Conservation (phyloP, 2,329 filamentous ascomycete species). For the Trichoderma gracile region DNA sequence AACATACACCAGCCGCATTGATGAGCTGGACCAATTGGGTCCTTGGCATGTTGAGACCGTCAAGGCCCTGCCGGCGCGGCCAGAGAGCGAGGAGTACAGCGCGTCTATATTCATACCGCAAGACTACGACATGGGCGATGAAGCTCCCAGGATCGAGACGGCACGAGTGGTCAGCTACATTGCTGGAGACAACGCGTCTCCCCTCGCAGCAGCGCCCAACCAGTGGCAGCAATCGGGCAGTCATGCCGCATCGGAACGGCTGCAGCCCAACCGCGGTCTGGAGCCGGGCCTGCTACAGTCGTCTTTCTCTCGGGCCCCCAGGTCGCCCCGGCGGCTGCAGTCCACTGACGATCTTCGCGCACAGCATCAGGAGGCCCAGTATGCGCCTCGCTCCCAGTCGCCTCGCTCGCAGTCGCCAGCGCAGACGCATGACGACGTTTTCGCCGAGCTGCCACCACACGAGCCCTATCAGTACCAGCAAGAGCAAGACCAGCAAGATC, state of each 20-base stretch:
- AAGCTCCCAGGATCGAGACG: constrained; percentile 46
- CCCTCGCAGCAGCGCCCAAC: constrained; percentile 1
- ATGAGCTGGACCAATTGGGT: constrained; percentile 75
- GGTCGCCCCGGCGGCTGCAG: constrained; percentile 40
- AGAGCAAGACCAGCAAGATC: background rate
- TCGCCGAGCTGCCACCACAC: constrained; percentile 9
- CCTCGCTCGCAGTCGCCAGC: constrained; percentile 54
- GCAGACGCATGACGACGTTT: constrained; percentile 31
- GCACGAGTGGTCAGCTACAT: constrained; percentile 53
- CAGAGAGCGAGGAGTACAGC: constrained; percentile 53
- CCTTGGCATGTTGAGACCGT: constrained; percentile 55
- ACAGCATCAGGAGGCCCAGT: constrained; percentile 55
- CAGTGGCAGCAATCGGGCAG: constrained; percentile 27
- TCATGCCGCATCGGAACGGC: constrained; percentile 30
- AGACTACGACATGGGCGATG: background rate
- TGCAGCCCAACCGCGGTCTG: constrained; percentile 33
- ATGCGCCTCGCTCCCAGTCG: constrained; percentile 71
- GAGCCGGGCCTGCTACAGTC: constrained; percentile 48
- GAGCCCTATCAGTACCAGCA: constrained; percentile 29
- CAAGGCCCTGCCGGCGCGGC: constrained; percentile 74
- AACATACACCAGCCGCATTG: constrained; percentile 88
- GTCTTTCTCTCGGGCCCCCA: constrained; percentile 54
- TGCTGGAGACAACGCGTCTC: constrained; percentile 31
- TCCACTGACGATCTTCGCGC: constrained; percentile 41
- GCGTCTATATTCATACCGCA: constrained; percentile 13